Evolutionary conservation across 2,329 filamentous ascomycete species (phyloP).

Genomic region (Phyllosticta citriasiana): DNA sequence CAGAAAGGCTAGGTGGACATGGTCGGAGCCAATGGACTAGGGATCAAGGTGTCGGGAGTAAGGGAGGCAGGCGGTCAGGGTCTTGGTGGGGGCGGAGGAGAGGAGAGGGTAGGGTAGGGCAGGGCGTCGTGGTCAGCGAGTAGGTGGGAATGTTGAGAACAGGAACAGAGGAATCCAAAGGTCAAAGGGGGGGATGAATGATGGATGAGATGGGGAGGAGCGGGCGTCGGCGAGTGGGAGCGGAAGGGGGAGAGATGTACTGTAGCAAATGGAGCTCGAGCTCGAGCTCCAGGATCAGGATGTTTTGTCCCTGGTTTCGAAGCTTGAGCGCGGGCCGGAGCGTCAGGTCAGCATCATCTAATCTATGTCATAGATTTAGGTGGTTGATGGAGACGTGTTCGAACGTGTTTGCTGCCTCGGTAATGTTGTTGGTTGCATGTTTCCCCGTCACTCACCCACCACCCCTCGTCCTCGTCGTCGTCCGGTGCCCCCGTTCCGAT

Average conservation of each 20-base stretch:
- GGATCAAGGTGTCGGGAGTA: background rate
- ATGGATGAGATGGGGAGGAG: background rate
- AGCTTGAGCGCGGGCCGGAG: too few relatives aligned
- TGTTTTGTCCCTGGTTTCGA: too few relatives aligned
- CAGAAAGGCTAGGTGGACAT: background rate
- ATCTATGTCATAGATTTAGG: too few relatives aligned
- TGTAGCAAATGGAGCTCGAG: background rate
- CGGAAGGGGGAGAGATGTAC: background rate
- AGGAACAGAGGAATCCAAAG: background rate
- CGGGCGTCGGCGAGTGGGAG: background rate
- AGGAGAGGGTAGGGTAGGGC: background rate
- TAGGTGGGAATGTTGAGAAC: background rate
- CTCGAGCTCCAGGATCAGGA: background rate
- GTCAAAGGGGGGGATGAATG: background rate
- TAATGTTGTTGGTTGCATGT: too few relatives aligned
- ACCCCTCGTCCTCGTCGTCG: too few relatives aligned
- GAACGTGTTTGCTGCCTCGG: too few relatives aligned
- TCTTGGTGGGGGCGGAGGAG: background rate
- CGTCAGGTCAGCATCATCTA: too few relatives aligned
- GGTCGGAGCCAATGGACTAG: too few relatives aligned
- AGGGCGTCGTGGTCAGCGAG: background rate
- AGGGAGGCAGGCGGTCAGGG: background rate
- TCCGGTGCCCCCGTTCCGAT: too few relatives aligned
- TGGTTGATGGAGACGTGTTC: too few relatives aligned
- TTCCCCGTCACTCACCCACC: too few relatives aligned